A percentile compares a stretch with the other conserved stretches of the same genome.
These are phyloP conservation scores for Stagonosporopsis chrysanthemi DNA, from an alignment of 2,329 filamentous ascomycete genomes.

Conservation along the genomic window DNA sequence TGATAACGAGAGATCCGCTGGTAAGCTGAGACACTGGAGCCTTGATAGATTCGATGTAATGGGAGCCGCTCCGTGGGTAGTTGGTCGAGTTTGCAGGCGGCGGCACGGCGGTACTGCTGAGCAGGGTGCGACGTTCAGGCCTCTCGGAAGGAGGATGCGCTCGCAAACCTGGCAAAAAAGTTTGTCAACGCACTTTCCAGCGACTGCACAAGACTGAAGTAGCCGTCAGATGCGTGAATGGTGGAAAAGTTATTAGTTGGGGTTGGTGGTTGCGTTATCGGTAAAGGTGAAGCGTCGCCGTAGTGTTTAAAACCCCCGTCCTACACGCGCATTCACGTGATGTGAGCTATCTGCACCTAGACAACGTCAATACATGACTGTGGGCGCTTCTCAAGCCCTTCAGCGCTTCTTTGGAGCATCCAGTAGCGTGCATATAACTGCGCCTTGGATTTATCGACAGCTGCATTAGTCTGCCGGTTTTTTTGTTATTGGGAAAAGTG, in stretches of 20 bases:
- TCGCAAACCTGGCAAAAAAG: constrained; percentile 1
- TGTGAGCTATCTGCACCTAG: not conserved
- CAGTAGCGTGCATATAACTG: not conserved
- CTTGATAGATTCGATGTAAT: not conserved
- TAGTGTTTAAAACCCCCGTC: constrained; percentile 11
- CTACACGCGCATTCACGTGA: constrained; percentile 16
- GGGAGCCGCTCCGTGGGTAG: not conserved
- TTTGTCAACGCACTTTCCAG: not conserved
- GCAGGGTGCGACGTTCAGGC: constrained; percentile 11
- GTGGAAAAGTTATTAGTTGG: not conserved
- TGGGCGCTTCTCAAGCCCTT: not conserved
- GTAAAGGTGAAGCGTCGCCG: constrained; percentile 16
- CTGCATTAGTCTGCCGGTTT: not conserved
- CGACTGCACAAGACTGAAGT: not conserved
- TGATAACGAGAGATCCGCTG: not conserved
- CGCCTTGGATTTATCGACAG: not conserved
- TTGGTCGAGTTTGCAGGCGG: not conserved
- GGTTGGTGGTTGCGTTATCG: constrained; percentile 2
- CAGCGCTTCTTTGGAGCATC: not conserved
- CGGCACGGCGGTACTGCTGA: constrained; percentile 1
- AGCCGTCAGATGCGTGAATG: constrained; percentile 1
- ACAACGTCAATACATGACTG: not conserved
- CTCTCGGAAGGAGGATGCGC: constrained; percentile 6
- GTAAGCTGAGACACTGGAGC: no score
- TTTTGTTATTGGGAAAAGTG: no score